phyloP scores from a whole-genome alignment of 331 rosid species.

The Acacia concinna region DNA sequence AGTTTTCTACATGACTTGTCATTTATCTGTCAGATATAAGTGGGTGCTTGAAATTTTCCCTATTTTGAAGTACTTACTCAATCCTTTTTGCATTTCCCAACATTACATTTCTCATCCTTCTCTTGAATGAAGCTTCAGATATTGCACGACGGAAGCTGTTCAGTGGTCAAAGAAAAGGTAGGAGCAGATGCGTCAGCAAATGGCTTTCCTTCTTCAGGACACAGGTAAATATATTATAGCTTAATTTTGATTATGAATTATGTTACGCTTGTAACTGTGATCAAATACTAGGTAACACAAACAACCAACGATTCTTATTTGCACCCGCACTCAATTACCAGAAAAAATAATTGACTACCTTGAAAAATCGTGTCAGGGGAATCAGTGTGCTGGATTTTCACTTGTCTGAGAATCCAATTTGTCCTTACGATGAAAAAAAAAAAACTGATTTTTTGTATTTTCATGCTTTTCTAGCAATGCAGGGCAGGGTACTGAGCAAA shows the following conservation, averaged over 20 bases:
- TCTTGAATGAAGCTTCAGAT: constrained; percentile 34
- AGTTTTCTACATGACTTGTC: not conserved
- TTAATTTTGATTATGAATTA: not conserved
- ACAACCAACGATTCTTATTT: not conserved
- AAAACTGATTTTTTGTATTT: constrained; percentile 14
- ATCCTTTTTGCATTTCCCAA: not conserved
- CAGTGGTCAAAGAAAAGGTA: constrained; percentile 21
- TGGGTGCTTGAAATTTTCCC: not conserved
- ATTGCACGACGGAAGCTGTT: constrained; percentile 24
- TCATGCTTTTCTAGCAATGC: constrained; percentile 49
- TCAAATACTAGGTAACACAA: not conserved
- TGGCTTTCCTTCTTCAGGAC: constrained; percentile 36
- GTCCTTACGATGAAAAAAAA: constrained; percentile 15
- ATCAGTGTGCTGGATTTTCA: not conserved
- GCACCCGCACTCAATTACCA: not conserved
- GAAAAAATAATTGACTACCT: constrained; percentile 5
- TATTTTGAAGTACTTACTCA: not conserved
- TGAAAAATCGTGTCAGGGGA: constrained; percentile 14
- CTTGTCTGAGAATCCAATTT: constrained; percentile 4
- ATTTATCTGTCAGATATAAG: not conserved
- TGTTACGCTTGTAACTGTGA: too few relatives aligned
- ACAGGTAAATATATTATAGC: constrained; percentile 32
- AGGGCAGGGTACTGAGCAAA: constrained; percentile 45
- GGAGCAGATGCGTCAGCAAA: constrained; percentile 37
- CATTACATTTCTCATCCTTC: not conserved